phyloP scores from a whole-genome alignment of 352 stramenopile genomes.

The Elongisporangium prolatum region DNA sequence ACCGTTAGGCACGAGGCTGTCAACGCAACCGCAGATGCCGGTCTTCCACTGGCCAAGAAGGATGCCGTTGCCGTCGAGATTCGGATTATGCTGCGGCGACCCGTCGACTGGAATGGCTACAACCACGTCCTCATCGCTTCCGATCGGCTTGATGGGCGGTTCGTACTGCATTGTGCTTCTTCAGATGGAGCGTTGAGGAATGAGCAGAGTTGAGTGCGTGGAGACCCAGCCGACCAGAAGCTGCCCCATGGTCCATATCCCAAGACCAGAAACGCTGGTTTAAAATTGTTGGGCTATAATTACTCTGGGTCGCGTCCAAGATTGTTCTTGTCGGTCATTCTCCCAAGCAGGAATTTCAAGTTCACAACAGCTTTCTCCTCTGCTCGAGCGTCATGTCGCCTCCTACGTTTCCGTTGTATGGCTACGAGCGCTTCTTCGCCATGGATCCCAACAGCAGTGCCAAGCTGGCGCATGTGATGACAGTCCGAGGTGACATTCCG shows the following conservation, averaged over 20 bases:
- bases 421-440: conserved; percentile 67
- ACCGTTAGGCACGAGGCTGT: conserved; percentile 32
- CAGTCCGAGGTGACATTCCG: conserved; percentile 34
- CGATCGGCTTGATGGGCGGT: conserved; percentile 36
- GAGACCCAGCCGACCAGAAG: neutral
- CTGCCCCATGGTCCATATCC: neutral
- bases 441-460: conserved; percentile 40
- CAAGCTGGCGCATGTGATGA: conserved; percentile 48
- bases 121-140: neutral
- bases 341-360: neutral
- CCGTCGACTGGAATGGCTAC: neutral
- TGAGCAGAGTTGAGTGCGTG: neutral
- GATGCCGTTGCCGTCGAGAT: conserved; percentile 27
- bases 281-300: neutral
- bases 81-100: neutral
- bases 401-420: conserved; percentile 44
- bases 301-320: neutral
- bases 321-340: neutral
- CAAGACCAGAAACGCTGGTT: neutral
- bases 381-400: conserved; percentile 12
- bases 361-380: neutral
- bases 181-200: neutral
- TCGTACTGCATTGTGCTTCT: conserved; percentile 43
- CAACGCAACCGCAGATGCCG: conserved; percentile 27
- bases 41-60: conserved; percentile 34